Base-by-base conservation (phyloP, 1,284 basidiomycete genomes). In the Austroboletus niveus region DNA sequence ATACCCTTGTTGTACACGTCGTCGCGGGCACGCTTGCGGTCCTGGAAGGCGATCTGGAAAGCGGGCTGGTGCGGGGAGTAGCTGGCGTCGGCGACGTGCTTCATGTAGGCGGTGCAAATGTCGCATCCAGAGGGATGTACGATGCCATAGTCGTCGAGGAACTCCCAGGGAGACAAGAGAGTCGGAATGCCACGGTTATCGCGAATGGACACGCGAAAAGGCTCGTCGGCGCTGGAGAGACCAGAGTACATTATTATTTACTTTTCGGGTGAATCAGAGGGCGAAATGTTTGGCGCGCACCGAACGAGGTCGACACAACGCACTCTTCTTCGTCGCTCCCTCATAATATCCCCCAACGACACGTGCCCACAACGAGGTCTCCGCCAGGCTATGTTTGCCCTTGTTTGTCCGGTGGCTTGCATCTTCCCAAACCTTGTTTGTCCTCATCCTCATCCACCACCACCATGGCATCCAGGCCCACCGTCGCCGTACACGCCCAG, bases 391-490 rank as follows among this genome's bases (percentile, higher is more conserved):
- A 47, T 66, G 51, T 69, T 67, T 58, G 39, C 0, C 5, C 31
- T 1, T 52, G 6, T 46, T 53, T 62, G 34, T 2, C 3, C 0
- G 0, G 62, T 61, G 62, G 62, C 62, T 64, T 63, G 60, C 14
- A 38, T 53, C 52, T 40, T 51, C 22, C 10, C 54, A 59, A 68
- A 66, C 62, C 42, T 59, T 66, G 31, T 45, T 51, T 53, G 14
- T 1, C 22, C 3, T 47, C 52, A 17, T 44, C 50, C 40, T 48
- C 38, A 11, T 20, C 47, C 54, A 64, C 60, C 50, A 62, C 61
- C 62, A 57, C 72, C 62, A 94, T 94, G 92, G 89, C 92, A 75
- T 88, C 90, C 68, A 84, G 92, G 76, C 92, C 92, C 60, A 94
- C 89, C 71, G 89, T 95, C 66, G 84, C 82, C 75, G 84, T 94